Base-by-base conservation (phyloP, 164 flowering plant species). In the Magnolia officinalis region DNA sequence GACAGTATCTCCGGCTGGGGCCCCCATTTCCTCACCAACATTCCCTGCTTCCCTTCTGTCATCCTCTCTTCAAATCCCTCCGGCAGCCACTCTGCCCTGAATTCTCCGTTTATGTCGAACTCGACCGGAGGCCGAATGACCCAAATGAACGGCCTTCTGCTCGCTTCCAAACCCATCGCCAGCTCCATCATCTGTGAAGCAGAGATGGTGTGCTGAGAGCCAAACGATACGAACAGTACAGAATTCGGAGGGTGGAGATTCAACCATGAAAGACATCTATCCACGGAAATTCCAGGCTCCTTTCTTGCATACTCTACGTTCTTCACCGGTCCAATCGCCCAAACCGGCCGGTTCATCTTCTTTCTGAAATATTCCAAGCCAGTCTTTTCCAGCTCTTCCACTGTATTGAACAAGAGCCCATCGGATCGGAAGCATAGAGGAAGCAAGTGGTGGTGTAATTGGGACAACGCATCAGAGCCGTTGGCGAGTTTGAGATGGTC, bases 211-310 rank as follows among this genome's bases (percentile, higher is more conserved):
- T 84, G 86, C 70, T 80, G 80, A 4, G 93, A 90, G 8, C 94
- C 94, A 52, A 91, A 91, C 0, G 87, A 87, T 0, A 90, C 63
- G 77, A 83, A 89, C 1, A 91, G 63, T 0, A 90, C 96, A 0
- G 92, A 89, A 10, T 76, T 74, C 2, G 50, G n/a, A 0, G 82
- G 82, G 50, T 87, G 89, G 23, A 74, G 9, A 55, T 88, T 83
- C 1, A 91, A 82, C 90, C 90, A 91, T 10, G 66, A 1, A 6
- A 74, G 14, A 19, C 76, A 74, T 2, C 14, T 31, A 1, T 81
- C 67, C 4, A 64, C 1, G 1, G 75, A 45, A 61, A 81, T 52
- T 5, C 80, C 82, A 1, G 74, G 29, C 74, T 59, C 67, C 67
- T 61, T 58, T 24, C 75, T 26, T 5, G 10, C 21, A 31, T 23